Percentiles rank a stretch among this genome's conserved stretches.
These are phyloP conservation scores for Corylus americana DNA, from an alignment of 306 rosid species.

Conservation along the genomic window DNA sequence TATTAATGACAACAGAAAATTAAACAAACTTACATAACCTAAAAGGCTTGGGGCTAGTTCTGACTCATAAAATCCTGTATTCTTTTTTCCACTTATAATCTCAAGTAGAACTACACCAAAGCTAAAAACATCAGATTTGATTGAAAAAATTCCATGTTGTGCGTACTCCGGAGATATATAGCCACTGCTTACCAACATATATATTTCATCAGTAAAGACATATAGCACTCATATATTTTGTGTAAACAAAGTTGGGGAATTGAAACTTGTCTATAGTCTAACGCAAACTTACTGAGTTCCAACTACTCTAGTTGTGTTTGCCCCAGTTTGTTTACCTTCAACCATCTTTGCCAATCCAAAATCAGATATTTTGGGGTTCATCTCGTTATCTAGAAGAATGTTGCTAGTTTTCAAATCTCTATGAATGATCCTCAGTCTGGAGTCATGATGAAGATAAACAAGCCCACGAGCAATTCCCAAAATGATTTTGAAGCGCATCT, in stretches of 20 bases:
- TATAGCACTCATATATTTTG: not conserved
- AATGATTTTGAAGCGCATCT: slow-evolving; percentile 40
- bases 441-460: slow-evolving; percentile 38
- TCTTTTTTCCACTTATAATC: slow-evolving; percentile 53
- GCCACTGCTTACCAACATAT: slow-evolving; percentile 26
- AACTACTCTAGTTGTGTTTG: slow-evolving; percentile 27
- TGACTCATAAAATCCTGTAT: slow-evolving; percentile 40
- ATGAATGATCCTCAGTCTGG: too few relatives aligned
- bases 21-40: slow-evolving; percentile 42
- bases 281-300: slow-evolving; percentile 33
- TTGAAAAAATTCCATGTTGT: slow-evolving; percentile 44
- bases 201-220: too few relatives aligned
- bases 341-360: too few relatives aligned
- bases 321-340: slow-evolving; percentile 32
- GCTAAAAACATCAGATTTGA: slow-evolving; percentile 58
- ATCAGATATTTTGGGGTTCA: too few relatives aligned
- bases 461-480: slow-evolving; percentile 33
- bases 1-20: not conserved
- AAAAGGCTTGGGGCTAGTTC: slow-evolving; percentile 43
- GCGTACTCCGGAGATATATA: slow-evolving; percentile 61
- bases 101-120: slow-evolving; percentile 59
- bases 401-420: too few relatives aligned
- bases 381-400: too few relatives aligned
- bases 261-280: not conserved
- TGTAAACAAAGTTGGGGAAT: not conserved